Evolutionary conservation across 2,329 filamentous ascomycete species (phyloP), one percentile per base, ranked within the genome.

Genomic region (Calonectria hawksworthii): DNA sequence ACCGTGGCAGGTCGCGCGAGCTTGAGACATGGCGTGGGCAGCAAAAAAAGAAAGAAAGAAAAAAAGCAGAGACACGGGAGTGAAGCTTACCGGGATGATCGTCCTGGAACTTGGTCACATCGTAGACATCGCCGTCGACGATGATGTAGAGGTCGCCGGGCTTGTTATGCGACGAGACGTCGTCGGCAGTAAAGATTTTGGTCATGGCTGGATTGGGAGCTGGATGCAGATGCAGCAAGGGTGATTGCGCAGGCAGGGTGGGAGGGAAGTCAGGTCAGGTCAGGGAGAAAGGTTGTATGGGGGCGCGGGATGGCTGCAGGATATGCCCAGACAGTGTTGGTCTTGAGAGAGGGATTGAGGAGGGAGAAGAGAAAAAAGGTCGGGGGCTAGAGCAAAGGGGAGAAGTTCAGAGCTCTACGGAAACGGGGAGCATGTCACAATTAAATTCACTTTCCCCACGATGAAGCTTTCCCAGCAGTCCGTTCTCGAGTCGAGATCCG

Each of bases 71-170:
- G 9, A 61, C 61, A 52, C 61, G 64, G 65, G 23, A 18, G 34
- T 36, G 9, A 23, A 50, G 81, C 87, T 88, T 88, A 91, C 95
- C 95, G 84, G 94, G 95, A 85, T 96, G 94, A 78, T 96, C 94
- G 75, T 96, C 93, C 84, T 95, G 94, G 85, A 96, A 96, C 83
- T 93, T 96, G 80, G 96, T 98, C 81, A 99, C 85, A 84, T 99
- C 96, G 86, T 98, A 99, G 79, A 99, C 96, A 86, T 99, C 96
- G 82, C 96, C 94, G 80, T 99, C 96, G 79, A 99, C 93, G 78
- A 98, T 92, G 83, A 99, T 95, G 92, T 93, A 99, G 75, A 98
- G 90, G 84, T 93, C 93, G 83, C 95, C 92, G 59, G 93, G 86
- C 88, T 96, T 98, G 90, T 95, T 98, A 87, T 99, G 96, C 87